These are phyloP conservation scores for Annulohypoxylon stygium DNA, from an alignment of 495 filamentous ascomycete genomes.

Conservation along the genomic window DNA sequence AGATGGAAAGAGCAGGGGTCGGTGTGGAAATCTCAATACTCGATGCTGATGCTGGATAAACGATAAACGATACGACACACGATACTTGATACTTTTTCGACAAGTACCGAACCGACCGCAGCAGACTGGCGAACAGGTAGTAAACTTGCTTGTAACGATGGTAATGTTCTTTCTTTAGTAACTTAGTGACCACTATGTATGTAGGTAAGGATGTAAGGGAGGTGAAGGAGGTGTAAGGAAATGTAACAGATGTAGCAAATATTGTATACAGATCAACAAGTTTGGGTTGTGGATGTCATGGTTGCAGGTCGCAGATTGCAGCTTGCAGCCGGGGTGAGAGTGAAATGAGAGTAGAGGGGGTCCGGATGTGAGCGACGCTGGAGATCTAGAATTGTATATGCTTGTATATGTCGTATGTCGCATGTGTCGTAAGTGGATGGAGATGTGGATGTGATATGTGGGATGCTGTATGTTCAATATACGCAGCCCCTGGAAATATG, in stretches of 20 bases:
- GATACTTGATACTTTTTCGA: not conserved
- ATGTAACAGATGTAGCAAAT: slow-evolving; percentile 7
- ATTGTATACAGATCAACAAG: slow-evolving; percentile 3
- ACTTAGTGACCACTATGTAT: not conserved
- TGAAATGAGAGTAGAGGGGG: not conserved
- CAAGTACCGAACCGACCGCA: not conserved
- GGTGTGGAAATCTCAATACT: slow-evolving; percentile 22
- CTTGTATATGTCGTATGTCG: slow-evolving; percentile 7
- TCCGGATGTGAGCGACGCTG: slow-evolving; percentile 28
- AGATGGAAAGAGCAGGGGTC: slow-evolving; percentile 23
- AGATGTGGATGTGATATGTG: not conserved
- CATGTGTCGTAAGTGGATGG: not conserved
- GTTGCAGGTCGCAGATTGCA: not conserved
- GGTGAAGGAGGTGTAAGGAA: not conserved
- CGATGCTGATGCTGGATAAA: too few species aligned
- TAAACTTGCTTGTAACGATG: not conserved
- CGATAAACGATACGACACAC: too few species aligned
- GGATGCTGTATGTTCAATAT: not conserved
- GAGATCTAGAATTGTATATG: slow-evolving; percentile 16
- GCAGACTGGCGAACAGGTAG: not conserved
- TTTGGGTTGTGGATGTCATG: slow-evolving; percentile 24
- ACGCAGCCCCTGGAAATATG: too few species aligned
- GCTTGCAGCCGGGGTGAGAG: slow-evolving; percentile 13
- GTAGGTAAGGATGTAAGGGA: not conserved
- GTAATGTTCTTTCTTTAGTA: slow-evolving; percentile 15